These are phyloP conservation scores for Vitis rotundifolia DNA, from an alignment of 164 flowering plant species.

Conservation along the genomic window DNA sequence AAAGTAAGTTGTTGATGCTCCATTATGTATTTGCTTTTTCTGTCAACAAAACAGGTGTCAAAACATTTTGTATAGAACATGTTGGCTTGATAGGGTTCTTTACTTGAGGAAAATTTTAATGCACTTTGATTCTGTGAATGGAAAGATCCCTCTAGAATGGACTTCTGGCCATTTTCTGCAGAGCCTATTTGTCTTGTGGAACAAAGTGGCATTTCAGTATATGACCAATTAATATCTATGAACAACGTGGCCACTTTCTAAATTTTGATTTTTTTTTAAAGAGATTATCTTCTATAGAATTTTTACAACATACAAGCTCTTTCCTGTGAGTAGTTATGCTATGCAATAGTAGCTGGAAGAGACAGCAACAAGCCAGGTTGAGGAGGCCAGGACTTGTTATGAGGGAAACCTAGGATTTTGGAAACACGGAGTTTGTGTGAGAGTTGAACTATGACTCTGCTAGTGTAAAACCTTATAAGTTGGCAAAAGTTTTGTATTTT, in stretches of 20 bases:
- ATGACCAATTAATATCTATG: background rate
- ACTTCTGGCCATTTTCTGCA: background rate
- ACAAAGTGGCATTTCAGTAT: background rate
- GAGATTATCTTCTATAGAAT: background rate
- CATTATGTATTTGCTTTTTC: background rate
- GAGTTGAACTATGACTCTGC: background rate
- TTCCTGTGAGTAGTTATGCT: background rate
- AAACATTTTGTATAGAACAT: background rate
- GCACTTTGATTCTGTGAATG: background rate
- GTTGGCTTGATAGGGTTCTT: background rate
- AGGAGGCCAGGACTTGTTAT: background rate
- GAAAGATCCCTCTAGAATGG: background rate
- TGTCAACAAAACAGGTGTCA: background rate
- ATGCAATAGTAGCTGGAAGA: background rate
- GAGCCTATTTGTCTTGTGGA: background rate
- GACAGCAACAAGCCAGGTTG: background rate
- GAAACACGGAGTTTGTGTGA: background rate
- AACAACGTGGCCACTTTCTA: no score
- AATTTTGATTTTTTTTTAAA: background rate
- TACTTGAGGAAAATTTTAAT: background rate
- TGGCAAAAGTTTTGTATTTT: no score
- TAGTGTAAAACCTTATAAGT: no score
- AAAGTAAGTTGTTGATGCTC: background rate
- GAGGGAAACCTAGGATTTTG: background rate
- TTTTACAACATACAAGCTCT: background rate